These are phyloP conservation scores for Phylloporus rhodoxanthus DNA, from an alignment of 768 basidiomycete species.

Conservation along the genomic window DNA sequence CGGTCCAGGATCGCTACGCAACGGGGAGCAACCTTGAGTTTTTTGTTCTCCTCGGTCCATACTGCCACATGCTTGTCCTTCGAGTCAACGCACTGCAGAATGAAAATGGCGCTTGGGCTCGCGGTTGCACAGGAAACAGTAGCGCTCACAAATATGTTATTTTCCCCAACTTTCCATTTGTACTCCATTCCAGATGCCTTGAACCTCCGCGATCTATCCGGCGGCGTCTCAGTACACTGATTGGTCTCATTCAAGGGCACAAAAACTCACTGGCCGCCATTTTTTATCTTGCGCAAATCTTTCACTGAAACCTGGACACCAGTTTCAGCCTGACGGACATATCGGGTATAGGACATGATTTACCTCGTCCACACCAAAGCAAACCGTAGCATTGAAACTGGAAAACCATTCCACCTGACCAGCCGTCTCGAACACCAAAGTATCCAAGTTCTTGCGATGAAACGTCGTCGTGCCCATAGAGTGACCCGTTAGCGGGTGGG, in stretches of 20 bases:
- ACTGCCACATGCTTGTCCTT: conserved; percentile 42
- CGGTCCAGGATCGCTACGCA: conserved; percentile 42
- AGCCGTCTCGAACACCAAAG: conserved; percentile 43
- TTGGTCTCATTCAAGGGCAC: background rate
- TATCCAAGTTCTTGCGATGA: conserved; percentile 42
- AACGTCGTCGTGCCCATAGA: conserved; percentile 41
- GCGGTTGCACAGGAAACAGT: background rate
- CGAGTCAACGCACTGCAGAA: conserved; percentile 43
- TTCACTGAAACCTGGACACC: conserved; percentile 34
- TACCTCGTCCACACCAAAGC: conserved; percentile 48
- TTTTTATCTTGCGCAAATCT: conserved; percentile 47
- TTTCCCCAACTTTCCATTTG: conserved; percentile 50
- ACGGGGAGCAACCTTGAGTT: conserved; percentile 37
- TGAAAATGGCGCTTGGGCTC: background rate
- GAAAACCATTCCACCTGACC: conserved; percentile 52
- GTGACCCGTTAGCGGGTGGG: conserved; percentile 41
- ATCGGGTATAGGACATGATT: background rate
- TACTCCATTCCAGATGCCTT: conserved; percentile 44
- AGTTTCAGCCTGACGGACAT: background rate
- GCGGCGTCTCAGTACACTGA: conserved; percentile 1
- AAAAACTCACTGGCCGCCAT: conserved; percentile 42
- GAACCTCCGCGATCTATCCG: conserved; percentile 47
- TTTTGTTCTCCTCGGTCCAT: conserved; percentile 38
- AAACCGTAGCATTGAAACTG: conserved; percentile 37
- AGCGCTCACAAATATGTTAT: conserved; percentile 43